Base-by-base conservation (phyloP, 768 basidiomycete genomes). In the Dendrothele bispora region DNA sequence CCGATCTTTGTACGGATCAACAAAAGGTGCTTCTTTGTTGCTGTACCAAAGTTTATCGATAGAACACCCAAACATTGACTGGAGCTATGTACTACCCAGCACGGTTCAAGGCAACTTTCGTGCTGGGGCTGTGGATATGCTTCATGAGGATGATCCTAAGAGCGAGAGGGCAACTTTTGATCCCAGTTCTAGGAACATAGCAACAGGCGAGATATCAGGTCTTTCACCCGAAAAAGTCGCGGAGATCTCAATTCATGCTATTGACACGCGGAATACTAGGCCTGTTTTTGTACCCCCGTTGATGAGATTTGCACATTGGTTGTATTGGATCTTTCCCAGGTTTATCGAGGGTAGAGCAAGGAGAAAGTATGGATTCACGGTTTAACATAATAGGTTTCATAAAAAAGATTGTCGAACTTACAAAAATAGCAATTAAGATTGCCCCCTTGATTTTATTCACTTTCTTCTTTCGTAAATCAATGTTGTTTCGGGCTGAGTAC, bases 51-150 rank as follows among this genome's bases (percentile, higher is more conserved):
- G 86, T 0, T 80, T 93, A 26, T 71, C 90, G 4, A 87, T 91
- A 50, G 91, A 93, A 55, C 85, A 92, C 52, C 86, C 88, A 5
- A 59, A 65, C 3, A 79, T 94, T 54, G 38, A 65, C 0, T 91
- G 91, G 63, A 73, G 82, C 0, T 71, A 72, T 48, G 56, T 86
- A 55, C 61, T 90, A 3, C 88, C 89, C 7, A 73, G 74, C 27
- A 90, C 88, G 10, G 78, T 92, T 25, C 80, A 88, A 55, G 88
- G 89, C 29, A 71, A 78, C 56, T 92, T 92, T 66, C 83, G 90
- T n/a, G 77, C 82, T 1, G 84, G 84, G 2, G 89, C 91, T 0
- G 85, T 89, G 10, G 88, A 92, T 55, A 70, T n/a, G 26, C 15
- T n/a, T n/a, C n/a, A n/a, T n/a, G n/a, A 64, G n/a, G 66, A 72